Conservation (phyloP, 371 early-diverging fungal species). For the Mucor indicus region DNA sequence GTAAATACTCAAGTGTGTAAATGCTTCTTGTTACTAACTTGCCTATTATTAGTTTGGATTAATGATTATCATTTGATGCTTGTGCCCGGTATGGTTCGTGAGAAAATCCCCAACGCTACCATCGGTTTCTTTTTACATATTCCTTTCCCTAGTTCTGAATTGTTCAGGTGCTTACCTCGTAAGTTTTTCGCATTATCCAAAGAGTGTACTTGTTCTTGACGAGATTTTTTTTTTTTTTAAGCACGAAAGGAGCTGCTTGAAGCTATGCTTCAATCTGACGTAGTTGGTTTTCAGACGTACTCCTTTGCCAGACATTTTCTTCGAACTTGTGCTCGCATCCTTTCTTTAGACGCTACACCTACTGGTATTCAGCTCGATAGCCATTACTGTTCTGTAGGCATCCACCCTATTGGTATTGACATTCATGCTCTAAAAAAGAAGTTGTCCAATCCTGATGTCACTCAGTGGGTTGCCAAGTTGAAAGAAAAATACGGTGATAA, state of each 20-base stretch:
- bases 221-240: slow-evolving; percentile 2
- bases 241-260: slow-evolving; percentile 77
- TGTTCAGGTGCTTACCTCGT: slow-evolving; percentile 87
- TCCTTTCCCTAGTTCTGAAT: slow-evolving; percentile 92
- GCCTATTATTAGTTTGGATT: slow-evolving; percentile 79
- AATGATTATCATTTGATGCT: slow-evolving; percentile 98
- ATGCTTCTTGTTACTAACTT: background rate
- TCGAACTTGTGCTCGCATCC: slow-evolving; percentile 81
- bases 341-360: slow-evolving; percentile 80
- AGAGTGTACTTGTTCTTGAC: background rate
- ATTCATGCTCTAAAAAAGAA: slow-evolving; percentile 59
- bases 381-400: slow-evolving; percentile 77
- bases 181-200: slow-evolving; percentile 42
- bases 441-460: slow-evolving; percentile 64
- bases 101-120: slow-evolving; percentile 69
- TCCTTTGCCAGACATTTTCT: slow-evolving; percentile 93
- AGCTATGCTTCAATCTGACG: slow-evolving; percentile 82
- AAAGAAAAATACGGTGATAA: slow-evolving; percentile 81
- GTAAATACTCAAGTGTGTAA: slow-evolving; percentile 47
- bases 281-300: slow-evolving; percentile 91
- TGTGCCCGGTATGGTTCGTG: slow-evolving; percentile 85
- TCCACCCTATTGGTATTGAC: slow-evolving; percentile 92
- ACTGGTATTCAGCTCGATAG: slow-evolving; percentile 82
- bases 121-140: slow-evolving; percentile 97
- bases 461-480: slow-evolving; percentile 68